Base-by-base conservation (phyloP, 495 filamentous ascomycete genomes). In the Hyaloscypha finlandica region DNA sequence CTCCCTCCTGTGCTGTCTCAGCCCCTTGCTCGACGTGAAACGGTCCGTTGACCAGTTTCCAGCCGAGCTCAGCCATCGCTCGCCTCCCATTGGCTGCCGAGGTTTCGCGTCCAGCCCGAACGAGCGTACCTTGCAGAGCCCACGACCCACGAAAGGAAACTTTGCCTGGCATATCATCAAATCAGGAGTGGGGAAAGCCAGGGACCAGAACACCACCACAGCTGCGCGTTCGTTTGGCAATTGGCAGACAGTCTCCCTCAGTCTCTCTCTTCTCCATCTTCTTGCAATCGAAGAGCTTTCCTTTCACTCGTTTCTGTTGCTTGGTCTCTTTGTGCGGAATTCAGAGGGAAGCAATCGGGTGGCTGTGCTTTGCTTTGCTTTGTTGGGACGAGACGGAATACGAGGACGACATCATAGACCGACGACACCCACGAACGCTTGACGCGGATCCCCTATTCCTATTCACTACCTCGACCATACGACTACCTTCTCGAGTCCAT, bases 391-490 rank as follows among this genome's bases (percentile, higher is more conserved):
- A 29, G 59, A 42, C 6, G 20, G 8, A 25, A 45, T 30, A 61
- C 59, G 37, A 61, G 29, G 20, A 48, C 37, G 37, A 42, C 37
- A 48, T 61, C 59, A 42, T 37, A 31, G 29, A 35, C 56, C 56
- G 3, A 37, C 56, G 3, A 37, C 8, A 59, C 25, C 55, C 39
- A 62, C 3, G 33, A 59, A 60, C 60, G 61, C 42, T 63, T 51
- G 55, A 60, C 20, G 63, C 54, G 63, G 57, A 66, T 53, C 57
- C 64, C 45, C 42, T 65, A 25, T 33, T 31, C 45, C 42, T 65
- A 25, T 33, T 31, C 56, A 61, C 8, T n/a, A 2, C 59, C 33
- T 48, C 33, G 20, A 33, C 42, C 16, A 0, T 19, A 48, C 59
- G 59, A 59, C 14, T 6, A 56, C 20, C 48, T 55, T 20, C 53